phyloP scores from a whole-genome alignment of 495 filamentous ascomycete genomes.

The Tuber calosporum region DNA sequence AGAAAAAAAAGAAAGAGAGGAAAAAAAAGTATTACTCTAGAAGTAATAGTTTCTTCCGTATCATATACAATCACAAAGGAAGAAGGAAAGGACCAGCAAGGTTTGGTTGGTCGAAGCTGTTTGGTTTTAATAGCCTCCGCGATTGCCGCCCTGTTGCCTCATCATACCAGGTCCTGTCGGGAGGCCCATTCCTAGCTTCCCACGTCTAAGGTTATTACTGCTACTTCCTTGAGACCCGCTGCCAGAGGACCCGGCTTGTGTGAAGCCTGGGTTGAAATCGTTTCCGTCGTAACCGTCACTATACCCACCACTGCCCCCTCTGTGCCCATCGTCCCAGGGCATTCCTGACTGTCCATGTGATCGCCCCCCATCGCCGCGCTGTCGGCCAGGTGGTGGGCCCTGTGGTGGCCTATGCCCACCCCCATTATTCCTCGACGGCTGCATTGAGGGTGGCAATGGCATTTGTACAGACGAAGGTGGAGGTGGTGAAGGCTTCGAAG shows the following conservation, averaged over 20 bases:
- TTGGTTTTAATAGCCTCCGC: slow-evolving; percentile 18
- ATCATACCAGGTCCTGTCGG: slow-evolving; percentile 48
- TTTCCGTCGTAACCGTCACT: slow-evolving; percentile 29
- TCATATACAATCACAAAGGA: neutral
- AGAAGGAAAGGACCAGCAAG: neutral
- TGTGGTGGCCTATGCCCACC: slow-evolving; percentile 36
- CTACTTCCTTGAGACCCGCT: slow-evolving; percentile 10
- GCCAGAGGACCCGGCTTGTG: slow-evolving; percentile 44
- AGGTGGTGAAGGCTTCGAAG: slow-evolving; percentile 37
- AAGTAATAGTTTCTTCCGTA: neutral
- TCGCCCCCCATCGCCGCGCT: slow-evolving; percentile 26
- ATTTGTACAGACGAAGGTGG: slow-evolving; percentile 42
- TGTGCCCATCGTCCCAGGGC: slow-evolving; percentile 36
- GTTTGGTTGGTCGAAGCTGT: neutral
- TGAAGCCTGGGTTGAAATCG: slow-evolving; percentile 48
- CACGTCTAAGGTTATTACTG: slow-evolving; percentile 13
- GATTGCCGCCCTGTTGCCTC: slow-evolving; percentile 15
- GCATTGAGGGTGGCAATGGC: slow-evolving; percentile 21
- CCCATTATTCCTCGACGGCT: slow-evolving; percentile 28
- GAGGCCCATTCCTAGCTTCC: slow-evolving; percentile 42
- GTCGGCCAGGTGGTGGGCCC: slow-evolving; percentile 31
- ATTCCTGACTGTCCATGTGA: slow-evolving; percentile 24
- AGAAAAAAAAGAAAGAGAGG: neutral
- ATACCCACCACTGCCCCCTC: slow-evolving; percentile 21
- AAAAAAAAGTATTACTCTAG: neutral